Conservation (phyloP, 2,329 filamentous ascomycete genomes). For the Aspergillus nomiae region DNA sequence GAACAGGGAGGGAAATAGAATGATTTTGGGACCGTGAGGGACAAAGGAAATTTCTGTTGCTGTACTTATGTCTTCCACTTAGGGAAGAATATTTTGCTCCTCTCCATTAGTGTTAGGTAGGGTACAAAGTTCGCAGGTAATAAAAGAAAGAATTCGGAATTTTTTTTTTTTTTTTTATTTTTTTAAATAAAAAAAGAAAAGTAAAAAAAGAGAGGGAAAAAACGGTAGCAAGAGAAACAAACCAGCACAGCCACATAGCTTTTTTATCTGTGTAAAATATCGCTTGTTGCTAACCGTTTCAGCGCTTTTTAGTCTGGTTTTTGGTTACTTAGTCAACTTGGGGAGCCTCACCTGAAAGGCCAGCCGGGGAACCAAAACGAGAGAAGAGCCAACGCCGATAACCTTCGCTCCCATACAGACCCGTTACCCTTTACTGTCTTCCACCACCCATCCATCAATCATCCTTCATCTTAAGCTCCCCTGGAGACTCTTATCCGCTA, state of each 20-base stretch:
- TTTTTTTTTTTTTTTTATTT: too few relatives aligned
- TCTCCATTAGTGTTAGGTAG: neutral
- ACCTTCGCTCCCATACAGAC: slow-evolving; percentile 30
- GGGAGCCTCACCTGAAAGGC: slow-evolving; percentile 12
- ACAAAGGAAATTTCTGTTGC: neutral
- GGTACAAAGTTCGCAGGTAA: neutral
- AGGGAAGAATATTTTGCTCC: neutral
- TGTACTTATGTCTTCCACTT: neutral
- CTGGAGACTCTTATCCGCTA: slow-evolving; percentile 13
- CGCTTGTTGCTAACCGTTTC: slow-evolving; percentile 4
- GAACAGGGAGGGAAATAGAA: neutral
- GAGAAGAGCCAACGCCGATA: slow-evolving; percentile 17
- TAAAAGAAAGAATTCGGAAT: neutral
- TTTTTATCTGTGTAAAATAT: slow-evolving; percentile 1
- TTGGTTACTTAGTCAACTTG: slow-evolving; percentile 9
- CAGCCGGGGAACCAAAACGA: slow-evolving; percentile 10
- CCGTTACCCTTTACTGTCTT: slow-evolving; percentile 9
- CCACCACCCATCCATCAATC: slow-evolving; percentile 10
- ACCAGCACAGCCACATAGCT: slow-evolving; percentile 8
- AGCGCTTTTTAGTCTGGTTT: slow-evolving; percentile 2
- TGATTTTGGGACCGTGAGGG: neutral
- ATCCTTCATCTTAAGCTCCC: slow-evolving; percentile 17
- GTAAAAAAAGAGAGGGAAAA: neutral
- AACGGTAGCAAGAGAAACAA: slow-evolving; percentile 1
- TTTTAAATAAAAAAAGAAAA: neutral